A percentile compares a stretch with the other conserved stretches of the same genome.
Evolutionary conservation across 2,329 filamentous ascomycete species (phyloP).

Genomic region (Tolypocladium paradoxum): DNA sequence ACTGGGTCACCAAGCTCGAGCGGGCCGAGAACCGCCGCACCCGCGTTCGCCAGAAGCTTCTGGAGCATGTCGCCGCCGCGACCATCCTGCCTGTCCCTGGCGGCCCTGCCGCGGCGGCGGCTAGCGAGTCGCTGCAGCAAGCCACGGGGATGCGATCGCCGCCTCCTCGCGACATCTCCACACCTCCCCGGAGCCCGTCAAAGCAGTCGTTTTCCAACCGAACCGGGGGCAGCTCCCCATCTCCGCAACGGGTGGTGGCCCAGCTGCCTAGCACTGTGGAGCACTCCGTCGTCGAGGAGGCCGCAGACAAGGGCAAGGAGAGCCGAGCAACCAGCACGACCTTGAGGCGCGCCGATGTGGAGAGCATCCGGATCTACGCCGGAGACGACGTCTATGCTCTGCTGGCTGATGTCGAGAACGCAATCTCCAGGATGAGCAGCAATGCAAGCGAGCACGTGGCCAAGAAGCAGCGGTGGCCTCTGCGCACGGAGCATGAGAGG

Average conservation of each 20-base stretch:
- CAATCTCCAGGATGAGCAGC: slow-evolving; percentile 25
- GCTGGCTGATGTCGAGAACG: slow-evolving; percentile 52
- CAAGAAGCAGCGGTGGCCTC: slow-evolving; percentile 7
- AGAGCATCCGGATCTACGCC: slow-evolving; percentile 59
- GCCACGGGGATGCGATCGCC: slow-evolving; percentile 28
- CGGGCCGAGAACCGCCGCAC: slow-evolving; percentile 67
- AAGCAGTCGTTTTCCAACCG: slow-evolving; percentile 13
- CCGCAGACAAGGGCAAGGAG: slow-evolving; percentile 14
- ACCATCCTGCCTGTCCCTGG: slow-evolving; percentile 35
- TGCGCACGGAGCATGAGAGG: slow-evolving; percentile 30
- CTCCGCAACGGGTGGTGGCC: slow-evolving; percentile 39
- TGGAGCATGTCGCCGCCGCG: slow-evolving; percentile 71
- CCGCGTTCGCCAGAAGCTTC: slow-evolving; percentile 65
- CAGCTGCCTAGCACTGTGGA: slow-evolving; percentile 48
- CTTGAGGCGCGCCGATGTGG: slow-evolving; percentile 32
- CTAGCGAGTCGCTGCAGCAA: slow-evolving; percentile 30
- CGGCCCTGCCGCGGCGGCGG: slow-evolving; percentile 9
- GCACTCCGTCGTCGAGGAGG: slow-evolving; percentile 35
- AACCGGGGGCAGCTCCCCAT: slow-evolving; percentile 28
- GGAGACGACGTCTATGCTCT: slow-evolving; percentile 57
- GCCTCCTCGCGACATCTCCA: slow-evolving; percentile 34
- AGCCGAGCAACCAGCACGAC: slow-evolving; percentile 14
- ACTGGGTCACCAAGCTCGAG: slow-evolving; percentile 73
- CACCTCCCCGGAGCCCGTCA: slow-evolving; percentile 25
- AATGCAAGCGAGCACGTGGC: slow-evolving; percentile 6